A percentile compares a stretch with the other conserved stretches of the same genome.
These are phyloP conservation scores for Thuidium tamariscinum DNA, from an alignment of 225 moss, liverwort and hornwort genomes.

Conservation along the genomic window DNA sequence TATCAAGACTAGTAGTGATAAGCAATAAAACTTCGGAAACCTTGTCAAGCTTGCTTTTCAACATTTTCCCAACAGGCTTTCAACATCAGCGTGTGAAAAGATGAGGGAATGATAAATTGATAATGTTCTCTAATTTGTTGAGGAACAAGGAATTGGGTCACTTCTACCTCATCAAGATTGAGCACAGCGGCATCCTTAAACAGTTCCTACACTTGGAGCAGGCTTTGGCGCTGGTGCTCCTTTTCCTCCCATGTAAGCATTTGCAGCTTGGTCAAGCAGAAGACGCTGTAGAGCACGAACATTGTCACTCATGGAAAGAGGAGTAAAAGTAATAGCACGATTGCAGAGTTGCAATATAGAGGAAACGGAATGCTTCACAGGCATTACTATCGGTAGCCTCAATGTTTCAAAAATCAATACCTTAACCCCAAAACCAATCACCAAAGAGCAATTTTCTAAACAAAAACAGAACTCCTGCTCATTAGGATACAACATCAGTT, in stretches of 20 bases:
- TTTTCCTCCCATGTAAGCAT: conserved; percentile 45
- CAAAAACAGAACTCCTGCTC: not conserved
- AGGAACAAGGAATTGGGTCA: not conserved
- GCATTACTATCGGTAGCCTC: not conserved
- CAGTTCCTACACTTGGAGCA: not conserved
- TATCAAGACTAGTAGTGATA: not conserved
- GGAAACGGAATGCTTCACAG: not conserved
- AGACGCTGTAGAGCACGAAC: conserved; percentile 24
- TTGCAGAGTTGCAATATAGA: not conserved
- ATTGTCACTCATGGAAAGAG: not conserved
- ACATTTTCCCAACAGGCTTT: not conserved
- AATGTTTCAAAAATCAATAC: not conserved
- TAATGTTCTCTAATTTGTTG: not conserved
- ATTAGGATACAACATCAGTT: not conserved
- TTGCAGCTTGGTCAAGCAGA: conserved; percentile 47
- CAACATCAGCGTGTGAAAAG: not conserved
- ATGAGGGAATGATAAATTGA: not conserved
- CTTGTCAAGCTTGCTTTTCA: not conserved
- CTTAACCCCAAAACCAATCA: not conserved
- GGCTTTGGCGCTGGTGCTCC: conserved; percentile 43
- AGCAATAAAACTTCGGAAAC: not conserved
- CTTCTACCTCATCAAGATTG: not conserved
- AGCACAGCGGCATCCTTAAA: not conserved
- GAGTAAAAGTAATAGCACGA: not conserved
- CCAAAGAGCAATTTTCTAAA: not conserved